phyloP scores from a whole-genome alignment of 805 yeast species.

The Teunomyces aglyptinius region DNA sequence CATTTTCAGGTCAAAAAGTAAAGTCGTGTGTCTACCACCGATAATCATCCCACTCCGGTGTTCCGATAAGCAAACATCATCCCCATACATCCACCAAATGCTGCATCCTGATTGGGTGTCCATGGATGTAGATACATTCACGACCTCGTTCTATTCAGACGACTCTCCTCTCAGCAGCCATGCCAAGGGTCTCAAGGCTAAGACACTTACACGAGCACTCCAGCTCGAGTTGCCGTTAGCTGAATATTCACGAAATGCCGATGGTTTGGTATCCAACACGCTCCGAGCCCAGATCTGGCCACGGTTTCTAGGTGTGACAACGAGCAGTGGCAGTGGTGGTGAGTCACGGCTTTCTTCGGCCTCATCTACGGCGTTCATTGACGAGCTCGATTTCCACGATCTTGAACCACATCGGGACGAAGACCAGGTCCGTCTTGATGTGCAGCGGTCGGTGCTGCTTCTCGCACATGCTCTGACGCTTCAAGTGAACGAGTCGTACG shows the following conservation, averaged over 20 bases:
- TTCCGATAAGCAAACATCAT: not conserved
- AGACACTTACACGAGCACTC: constrained; percentile 39
- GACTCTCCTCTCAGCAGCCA: constrained; percentile 43
- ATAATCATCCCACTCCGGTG: not conserved
- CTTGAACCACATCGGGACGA: constrained; percentile 64
- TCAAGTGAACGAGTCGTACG: constrained; percentile 22
- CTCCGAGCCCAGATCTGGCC: constrained; percentile 54
- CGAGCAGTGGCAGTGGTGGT: not conserved
- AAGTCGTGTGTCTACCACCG: not conserved
- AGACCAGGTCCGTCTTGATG: constrained; percentile 76
- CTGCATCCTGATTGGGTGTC: constrained; percentile 48
- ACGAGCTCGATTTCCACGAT: constrained; percentile 19
- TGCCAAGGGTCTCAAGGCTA: constrained; percentile 33
- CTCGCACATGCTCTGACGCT: constrained; percentile 29
- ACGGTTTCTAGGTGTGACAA: constrained; percentile 34
- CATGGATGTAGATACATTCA: constrained; percentile 47
- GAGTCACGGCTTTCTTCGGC: not conserved
- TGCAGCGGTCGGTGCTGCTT: constrained; percentile 62
- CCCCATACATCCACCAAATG: not conserved
- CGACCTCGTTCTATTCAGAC: constrained; percentile 45
- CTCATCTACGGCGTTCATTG: constrained; percentile 2
- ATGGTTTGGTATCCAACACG: constrained; percentile 45
- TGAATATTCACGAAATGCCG: constrained; percentile 41
- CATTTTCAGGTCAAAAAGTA: not conserved
- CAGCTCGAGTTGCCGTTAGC: constrained; percentile 14